Evolutionary conservation across 805 yeast species (phyloP).

Genomic region (Starmerella sirachaensis): DNA sequence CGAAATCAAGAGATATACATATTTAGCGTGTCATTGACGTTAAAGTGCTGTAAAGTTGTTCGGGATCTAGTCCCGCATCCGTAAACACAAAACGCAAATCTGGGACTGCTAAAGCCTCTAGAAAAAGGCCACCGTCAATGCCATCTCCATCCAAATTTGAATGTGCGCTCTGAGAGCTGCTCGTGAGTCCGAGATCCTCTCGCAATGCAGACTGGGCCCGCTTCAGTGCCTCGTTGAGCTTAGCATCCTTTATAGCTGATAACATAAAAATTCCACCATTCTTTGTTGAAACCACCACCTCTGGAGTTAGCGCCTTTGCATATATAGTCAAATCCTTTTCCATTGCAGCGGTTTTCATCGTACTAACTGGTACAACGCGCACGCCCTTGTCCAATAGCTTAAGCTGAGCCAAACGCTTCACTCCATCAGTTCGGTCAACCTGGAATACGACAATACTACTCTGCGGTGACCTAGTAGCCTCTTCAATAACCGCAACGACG

Average conservation of each 20-base stretch:
- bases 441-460: too few relatives aligned
- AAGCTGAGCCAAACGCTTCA: too few relatives aligned
- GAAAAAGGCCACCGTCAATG: constrained; percentile 1
- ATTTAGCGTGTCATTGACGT: too few relatives aligned
- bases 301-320: background rate
- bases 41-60: too few relatives aligned
- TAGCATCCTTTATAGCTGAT: background rate
- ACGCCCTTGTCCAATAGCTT: too few relatives aligned
- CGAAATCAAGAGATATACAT: too few relatives aligned
- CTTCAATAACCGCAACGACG: too few relatives aligned
- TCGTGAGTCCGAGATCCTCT: background rate
- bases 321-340: too few relatives aligned
- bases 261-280: background rate
- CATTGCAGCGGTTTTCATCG: too few relatives aligned
- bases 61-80: background rate
- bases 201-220: background rate
- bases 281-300: background rate
- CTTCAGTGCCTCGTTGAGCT: background rate
- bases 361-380: too few relatives aligned
- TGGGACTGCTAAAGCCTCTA: background rate
- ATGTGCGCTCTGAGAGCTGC: background rate
- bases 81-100: background rate
- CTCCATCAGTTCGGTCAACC: too few relatives aligned
- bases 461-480: too few relatives aligned
- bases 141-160: background rate